Evolutionary conservation across 2,329 filamentous ascomycete species (phyloP), one percentile per base, ranked within the genome.

Genomic region (Apiospora hydei): DNA sequence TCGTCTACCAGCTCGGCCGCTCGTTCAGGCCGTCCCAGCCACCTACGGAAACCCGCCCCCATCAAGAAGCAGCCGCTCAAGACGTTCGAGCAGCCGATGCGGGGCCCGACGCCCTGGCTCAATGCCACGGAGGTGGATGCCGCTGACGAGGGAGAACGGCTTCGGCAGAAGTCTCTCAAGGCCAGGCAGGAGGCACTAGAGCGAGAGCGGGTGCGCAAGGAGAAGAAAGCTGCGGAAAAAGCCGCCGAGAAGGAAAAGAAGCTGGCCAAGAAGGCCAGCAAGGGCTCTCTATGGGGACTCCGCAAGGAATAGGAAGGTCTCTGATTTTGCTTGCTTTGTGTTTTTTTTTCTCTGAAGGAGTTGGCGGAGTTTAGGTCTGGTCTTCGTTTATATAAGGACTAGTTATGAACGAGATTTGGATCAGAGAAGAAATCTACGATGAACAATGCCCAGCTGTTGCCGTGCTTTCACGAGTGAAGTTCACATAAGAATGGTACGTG

Each of bases 191-290:
- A n/a, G 57, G 57, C 41, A 41, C n/a, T 26, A 14, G 51, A 70
- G 38, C 49, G 41, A 16, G 51, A 70, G 49, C 51, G 69, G 34
- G 21, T 41, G n/a, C 38, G 34, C 38, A 57, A 38, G 24, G 38
- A 64, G 38, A 41, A 41, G 34, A 64, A 64, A 11, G 34, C 57
- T 18, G 53, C 53, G 2, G 53, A 61, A 4, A 61, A 61, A 30
- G 53, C 53, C 0, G 57, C 18, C 14, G 57, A 41, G 46, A 69
- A 53, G 34, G 49, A 61, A 21, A 43, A 64, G 69, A 57, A 64
- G 38, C 47, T 44, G 34, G n/a, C 1, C 5, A 70, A 64, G 41
- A 70, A 70, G 38, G 11, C 69, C 51, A 53, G 46, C 69, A 61
- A 61, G 69, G 49, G 41, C 11, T 44, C 38, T 24, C 41, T 64